These are phyloP conservation scores for Combretum micranthum DNA, from an alignment of 345 rosid species.

Conservation along the genomic window DNA sequence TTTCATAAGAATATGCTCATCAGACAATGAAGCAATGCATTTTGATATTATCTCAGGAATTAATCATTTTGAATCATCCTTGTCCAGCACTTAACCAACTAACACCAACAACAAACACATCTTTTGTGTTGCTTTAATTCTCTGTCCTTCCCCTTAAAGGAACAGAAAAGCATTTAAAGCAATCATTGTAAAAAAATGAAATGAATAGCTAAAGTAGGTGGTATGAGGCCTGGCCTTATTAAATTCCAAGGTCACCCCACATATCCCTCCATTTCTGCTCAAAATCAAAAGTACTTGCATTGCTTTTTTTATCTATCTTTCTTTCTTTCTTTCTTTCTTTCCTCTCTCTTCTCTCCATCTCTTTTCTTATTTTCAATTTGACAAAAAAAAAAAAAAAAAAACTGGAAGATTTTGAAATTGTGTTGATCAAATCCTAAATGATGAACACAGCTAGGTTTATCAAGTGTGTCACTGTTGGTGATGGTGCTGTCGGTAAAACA, in stretches of 20 bases:
- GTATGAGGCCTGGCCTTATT: conserved; percentile 13
- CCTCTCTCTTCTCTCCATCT: conserved; percentile 1
- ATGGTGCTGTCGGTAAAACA: conserved; percentile 52
- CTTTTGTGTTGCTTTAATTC: conserved; percentile 6
- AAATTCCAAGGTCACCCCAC: conserved; percentile 5
- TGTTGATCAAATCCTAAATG: background rate
- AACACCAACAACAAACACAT: conserved; percentile 26
- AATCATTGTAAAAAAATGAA: conserved; percentile 23
- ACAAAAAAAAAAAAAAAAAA: no score
- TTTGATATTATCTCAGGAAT: background rate
- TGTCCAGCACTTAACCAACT: conserved; percentile 44
- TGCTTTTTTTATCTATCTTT: no score
- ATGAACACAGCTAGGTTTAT: conserved; percentile 51
- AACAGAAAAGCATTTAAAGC: conserved; percentile 35
- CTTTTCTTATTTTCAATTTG: conserved; percentile 2
- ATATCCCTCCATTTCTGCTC: conserved; percentile 22
- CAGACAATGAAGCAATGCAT: conserved; percentile 12
- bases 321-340: background rate
- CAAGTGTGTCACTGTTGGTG: conserved; percentile 54
- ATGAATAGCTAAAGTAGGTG: conserved; percentile 17
- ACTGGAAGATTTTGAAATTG: no score
- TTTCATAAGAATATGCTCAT: conserved; percentile 5
- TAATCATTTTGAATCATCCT: conserved; percentile 31
- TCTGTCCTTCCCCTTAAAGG: conserved; percentile 41
- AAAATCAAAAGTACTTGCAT: conserved; percentile 14